Percentiles rank a stretch among this genome's conserved stretches.
Evolutionary conservation across 805 yeast genomes (phyloP).

Genomic region (Torulaspora microellipsoides): DNA sequence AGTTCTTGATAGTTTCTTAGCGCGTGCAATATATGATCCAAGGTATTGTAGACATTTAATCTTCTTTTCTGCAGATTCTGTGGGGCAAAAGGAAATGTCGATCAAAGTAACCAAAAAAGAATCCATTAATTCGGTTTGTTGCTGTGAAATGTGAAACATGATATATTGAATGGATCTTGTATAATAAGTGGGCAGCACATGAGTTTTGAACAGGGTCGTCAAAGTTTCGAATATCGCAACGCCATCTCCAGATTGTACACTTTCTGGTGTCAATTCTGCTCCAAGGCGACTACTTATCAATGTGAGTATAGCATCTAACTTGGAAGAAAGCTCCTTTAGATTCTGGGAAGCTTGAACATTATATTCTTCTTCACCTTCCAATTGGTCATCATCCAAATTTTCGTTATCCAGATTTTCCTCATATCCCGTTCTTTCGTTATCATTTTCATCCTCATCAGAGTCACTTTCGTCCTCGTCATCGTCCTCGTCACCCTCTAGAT

Average conservation of each 20-base stretch:
- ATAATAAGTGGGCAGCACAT: slow-evolving; percentile 85
- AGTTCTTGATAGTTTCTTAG: slow-evolving; percentile 59
- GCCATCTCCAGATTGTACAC: slow-evolving; percentile 57
- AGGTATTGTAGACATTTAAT: slow-evolving; percentile 89
- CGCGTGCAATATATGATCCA: slow-evolving; percentile 86
- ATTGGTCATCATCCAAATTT: slow-evolving; percentile 29
- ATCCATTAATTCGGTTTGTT: slow-evolving; percentile 76
- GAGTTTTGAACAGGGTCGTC: slow-evolving; percentile 71
- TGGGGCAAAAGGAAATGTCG: slow-evolving; percentile 72
- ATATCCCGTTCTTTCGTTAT: slow-evolving; percentile 36
- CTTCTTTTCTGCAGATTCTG: slow-evolving; percentile 66
- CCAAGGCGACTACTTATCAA: slow-evolving; percentile 51
- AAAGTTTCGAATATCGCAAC: slow-evolving; percentile 67
- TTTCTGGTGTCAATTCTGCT: slow-evolving; percentile 45
- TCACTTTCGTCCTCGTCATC: slow-evolving; percentile 33
- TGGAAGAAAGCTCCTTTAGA: slow-evolving; percentile 51
- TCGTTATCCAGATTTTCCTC: slow-evolving; percentile 33
- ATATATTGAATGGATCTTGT: slow-evolving; percentile 85
- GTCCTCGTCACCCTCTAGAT: slow-evolving; percentile 41
- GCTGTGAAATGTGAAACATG: slow-evolving; percentile 75
- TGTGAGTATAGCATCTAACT: slow-evolving; percentile 66
- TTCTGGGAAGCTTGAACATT: slow-evolving; percentile 44
- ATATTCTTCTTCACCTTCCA: slow-evolving; percentile 45
- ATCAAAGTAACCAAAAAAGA: slow-evolving; percentile 76
- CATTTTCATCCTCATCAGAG: slow-evolving; percentile 33